Evolutionary conservation across 768 basidiomycete species (phyloP), one percentile per base, ranked within the genome.

Genomic region (Megacollybia marginata): DNA sequence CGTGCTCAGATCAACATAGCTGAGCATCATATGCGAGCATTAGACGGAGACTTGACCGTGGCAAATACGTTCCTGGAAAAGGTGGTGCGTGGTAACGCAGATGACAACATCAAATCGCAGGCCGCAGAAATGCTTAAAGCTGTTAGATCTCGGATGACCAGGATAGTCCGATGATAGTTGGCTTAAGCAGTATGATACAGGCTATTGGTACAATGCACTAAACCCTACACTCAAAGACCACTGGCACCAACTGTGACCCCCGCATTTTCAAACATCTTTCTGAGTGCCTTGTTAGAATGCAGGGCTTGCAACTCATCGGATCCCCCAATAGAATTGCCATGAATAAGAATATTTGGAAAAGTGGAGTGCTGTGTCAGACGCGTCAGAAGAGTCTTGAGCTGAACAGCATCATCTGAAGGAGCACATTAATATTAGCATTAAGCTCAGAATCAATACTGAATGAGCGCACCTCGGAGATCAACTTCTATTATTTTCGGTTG

Each of bases 301-400:
- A 85, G 60, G 11, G 60, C 62, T 1, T 67, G 64, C 10, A 89
- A 64, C 18, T 80, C 71, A 54, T 88, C 85, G 1, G 74, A 82
- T 33, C 87, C 87, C 9, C 85, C 83, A 2, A 88, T 67, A 6
- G 79, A 79, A 44, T 66, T 70, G 9, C 87, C 88, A 16, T 71
- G 70, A 11, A 91, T 57, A 23, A 92, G 55, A 48, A 87, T 68
- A 54, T 92, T 92, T 1, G 89, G 89, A 61, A 90, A 88, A 4
- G 89, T 91, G 7, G 72, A 63, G 12, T 73, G 84, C 2, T 67
- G 65, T 2, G 88, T 92, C 31, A 90, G 63, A 34, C 88, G 80
- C 9, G 69, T 70, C 44, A 92, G 68, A 31, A 91, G 65, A 9
- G 69, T 63, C 62, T 92, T 90, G 54, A 92, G 72, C 28, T 79